A percentile compares a stretch with the other conserved stretches of the same genome.
These are phyloP conservation scores for Pythium aquatile DNA, from an alignment of 352 stramenopile genomes.

Conservation along the genomic window DNA sequence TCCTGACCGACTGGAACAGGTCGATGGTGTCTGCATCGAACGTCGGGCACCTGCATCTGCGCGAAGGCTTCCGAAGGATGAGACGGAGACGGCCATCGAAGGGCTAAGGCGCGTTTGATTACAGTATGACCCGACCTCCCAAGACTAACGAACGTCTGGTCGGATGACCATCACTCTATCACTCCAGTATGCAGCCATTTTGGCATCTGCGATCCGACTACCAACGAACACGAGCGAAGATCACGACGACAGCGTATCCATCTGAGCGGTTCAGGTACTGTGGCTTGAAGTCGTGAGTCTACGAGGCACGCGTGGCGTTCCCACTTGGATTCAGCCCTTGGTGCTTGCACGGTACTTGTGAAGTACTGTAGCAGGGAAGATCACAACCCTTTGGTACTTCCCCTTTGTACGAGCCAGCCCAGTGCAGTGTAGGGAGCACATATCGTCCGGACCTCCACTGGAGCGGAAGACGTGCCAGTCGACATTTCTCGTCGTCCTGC, in stretches of 20 bases:
- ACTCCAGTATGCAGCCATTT: neutral
- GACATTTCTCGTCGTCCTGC: too few relatives aligned
- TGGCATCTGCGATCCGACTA: neutral
- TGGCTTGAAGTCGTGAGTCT: neutral
- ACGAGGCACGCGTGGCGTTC: neutral
- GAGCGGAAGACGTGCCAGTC: too few relatives aligned
- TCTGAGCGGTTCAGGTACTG: neutral
- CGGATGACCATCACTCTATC: neutral
- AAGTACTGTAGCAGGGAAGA: too few relatives aligned
- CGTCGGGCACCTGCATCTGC: neutral
- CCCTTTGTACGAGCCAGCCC: too few relatives aligned
- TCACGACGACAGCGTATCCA: neutral
- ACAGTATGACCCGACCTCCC: constrained; percentile 2
- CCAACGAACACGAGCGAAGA: neutral
- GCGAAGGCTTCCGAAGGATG: neutral
- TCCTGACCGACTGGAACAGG: too few relatives aligned
- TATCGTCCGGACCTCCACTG: too few relatives aligned
- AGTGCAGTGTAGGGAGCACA: too few relatives aligned
- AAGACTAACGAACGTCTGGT: neutral
- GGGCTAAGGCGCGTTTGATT: too few relatives aligned
- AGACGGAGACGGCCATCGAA: neutral
- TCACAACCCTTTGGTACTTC: too few relatives aligned
- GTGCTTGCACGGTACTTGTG: too few relatives aligned
- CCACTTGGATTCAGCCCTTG: too few relatives aligned
- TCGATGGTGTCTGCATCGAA: too few relatives aligned